phyloP scores from a whole-genome alignment of 495 filamentous ascomycete genomes.

The Talaromyces liani region DNA sequence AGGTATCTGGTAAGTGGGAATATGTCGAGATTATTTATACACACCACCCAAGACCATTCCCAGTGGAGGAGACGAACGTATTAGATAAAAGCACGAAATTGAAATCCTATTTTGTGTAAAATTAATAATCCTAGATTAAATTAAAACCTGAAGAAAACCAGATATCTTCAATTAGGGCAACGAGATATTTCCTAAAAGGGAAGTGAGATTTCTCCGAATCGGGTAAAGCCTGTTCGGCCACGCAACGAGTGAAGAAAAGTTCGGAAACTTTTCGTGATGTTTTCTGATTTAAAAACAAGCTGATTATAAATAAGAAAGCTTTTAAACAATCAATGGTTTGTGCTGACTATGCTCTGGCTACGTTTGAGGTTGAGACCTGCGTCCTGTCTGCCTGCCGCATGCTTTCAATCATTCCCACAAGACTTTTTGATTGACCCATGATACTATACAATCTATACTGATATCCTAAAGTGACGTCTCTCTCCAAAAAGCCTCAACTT shows the following conservation, averaged over 20 bases:
- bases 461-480: constrained; percentile 7
- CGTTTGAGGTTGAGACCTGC: background rate
- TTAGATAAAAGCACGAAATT: background rate
- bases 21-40: background rate
- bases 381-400: background rate
- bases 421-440: background rate
- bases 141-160: background rate
- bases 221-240: constrained; percentile 9
- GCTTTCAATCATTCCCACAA: too few relatives aligned
- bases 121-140: background rate
- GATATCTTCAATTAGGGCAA: constrained; percentile 5
- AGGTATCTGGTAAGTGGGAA: too few relatives aligned
- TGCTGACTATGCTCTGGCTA: background rate
- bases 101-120: background rate
- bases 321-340: background rate
- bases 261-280: background rate
- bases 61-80: background rate
- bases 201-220: constrained; percentile 15
- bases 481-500: constrained; percentile 24
- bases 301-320: background rate
- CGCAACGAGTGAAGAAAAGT: background rate
- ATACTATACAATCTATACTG: background rate
- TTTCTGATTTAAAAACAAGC: background rate
- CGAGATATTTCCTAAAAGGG: constrained; percentile 12
- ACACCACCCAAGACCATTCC: background rate